Evolutionary conservation across 306 rosid genomes (phyloP).

Genomic region (Pterocarpus macrocarpus): DNA sequence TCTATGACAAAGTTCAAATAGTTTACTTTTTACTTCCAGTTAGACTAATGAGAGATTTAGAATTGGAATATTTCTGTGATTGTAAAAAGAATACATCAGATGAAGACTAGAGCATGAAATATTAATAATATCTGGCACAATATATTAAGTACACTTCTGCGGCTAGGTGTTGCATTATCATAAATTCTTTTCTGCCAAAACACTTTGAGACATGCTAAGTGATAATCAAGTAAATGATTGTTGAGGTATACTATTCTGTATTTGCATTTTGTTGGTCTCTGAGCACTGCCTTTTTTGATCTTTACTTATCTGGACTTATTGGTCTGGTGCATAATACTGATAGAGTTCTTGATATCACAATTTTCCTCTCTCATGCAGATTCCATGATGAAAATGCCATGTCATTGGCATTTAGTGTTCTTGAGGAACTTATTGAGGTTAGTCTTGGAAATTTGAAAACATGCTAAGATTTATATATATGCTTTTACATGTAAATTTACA

Average conservation of each 20-base stretch:
- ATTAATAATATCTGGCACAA: slow-evolving; percentile 9
- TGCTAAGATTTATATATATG: slow-evolving; percentile 39
- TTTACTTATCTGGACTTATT: slow-evolving; percentile 21
- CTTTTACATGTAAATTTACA: slow-evolving; percentile 29
- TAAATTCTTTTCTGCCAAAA: background rate
- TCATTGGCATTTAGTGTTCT: slow-evolving; percentile 80
- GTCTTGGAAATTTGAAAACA: slow-evolving; percentile 44
- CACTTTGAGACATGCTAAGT: slow-evolving; percentile 11
- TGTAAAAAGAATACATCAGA: slow-evolving; percentile 5
- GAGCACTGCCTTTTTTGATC: slow-evolving; percentile 28
- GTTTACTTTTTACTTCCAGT: slow-evolving; percentile 16
- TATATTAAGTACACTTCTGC: slow-evolving; percentile 17
- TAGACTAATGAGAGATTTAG: slow-evolving; percentile 27
- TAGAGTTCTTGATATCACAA: slow-evolving; percentile 18
- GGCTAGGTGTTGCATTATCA: slow-evolving; percentile 20
- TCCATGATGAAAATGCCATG: slow-evolving; percentile 74
- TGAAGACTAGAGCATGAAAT: slow-evolving; percentile 12
- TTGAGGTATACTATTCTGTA: background rate
- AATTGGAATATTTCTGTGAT: slow-evolving; percentile 1
- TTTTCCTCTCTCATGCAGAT: slow-evolving; percentile 64
- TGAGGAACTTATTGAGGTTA: slow-evolving; percentile 90
- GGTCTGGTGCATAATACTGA: slow-evolving; percentile 19
- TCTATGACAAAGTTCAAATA: background rate
- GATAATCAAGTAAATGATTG: slow-evolving; percentile 10
- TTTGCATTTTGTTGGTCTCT: slow-evolving; percentile 24